Base-by-base conservation (phyloP, 164 flowering plant genomes). In the Tetracentron sinense region DNA sequence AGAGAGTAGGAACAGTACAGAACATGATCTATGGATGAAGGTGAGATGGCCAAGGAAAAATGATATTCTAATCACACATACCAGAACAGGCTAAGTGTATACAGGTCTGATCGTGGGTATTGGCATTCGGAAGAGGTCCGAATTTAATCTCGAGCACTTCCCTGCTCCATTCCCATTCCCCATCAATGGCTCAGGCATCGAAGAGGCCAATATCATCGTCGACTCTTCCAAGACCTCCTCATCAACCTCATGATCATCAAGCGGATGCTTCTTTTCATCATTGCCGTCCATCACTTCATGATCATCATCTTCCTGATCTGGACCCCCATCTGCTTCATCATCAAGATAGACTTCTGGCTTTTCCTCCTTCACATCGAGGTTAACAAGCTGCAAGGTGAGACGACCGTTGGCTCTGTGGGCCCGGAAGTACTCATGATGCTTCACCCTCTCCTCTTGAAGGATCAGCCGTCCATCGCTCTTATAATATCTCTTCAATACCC, bases 391-490 rank as follows among this genome's bases (percentile, higher is more conserved):
- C 62, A 81, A 55, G 1, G 69, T 76, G 15, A 81, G 77, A 2
- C 81, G 74, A 5, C 84, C 84, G 49, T 76, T 58, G 31, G 73
- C 61, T 28, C 82, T 48, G 54, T 74, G 75, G 0, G 77, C 84
- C 17, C 55, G 20, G 46, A 81, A 74, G 58, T 67, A 81, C 71
- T 77, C 83, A 30, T 76, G 80, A 44, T 67, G 82, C 52, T 25
- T 67, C 10, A 72, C 80, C 63, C 30, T 71, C 72, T 77, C 84
- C 58, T 76, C 80, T 19, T 59, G 60, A n/a, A 81, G 72, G 8
- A 81, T 66, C 72, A 81, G 42, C 47, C 82, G 54, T 0, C 84
- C 84, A 27, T 81, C 83, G 44, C 25, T 47, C 2, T 78, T 76
- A 54, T 72, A 61, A 21, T 62, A 51, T 54, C 78, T 59, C 62